Evolutionary conservation across 1,284 basidiomycete genomes (phyloP).

Genomic region (Naganishia sp.): DNA sequence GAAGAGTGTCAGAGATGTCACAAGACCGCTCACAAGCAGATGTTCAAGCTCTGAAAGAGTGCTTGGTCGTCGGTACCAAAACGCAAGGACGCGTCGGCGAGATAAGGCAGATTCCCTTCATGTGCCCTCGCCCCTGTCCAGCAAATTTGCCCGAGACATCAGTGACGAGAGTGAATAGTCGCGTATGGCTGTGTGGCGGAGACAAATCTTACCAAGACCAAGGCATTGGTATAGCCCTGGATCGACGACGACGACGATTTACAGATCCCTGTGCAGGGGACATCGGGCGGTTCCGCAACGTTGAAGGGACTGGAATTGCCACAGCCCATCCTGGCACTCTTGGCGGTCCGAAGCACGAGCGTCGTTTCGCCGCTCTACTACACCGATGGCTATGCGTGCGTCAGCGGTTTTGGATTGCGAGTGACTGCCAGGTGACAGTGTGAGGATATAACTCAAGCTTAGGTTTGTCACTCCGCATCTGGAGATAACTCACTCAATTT

Average conservation of each 20-base stretch:
- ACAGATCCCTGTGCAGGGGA: background rate
- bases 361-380: background rate
- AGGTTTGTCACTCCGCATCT: background rate
- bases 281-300: background rate
- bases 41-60: too few relatives aligned
- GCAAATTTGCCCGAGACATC: background rate
- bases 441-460: background rate
- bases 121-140: background rate
- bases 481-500: background rate
- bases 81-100: too few relatives aligned
- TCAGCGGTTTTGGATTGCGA: background rate
- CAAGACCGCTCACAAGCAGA: too few relatives aligned
- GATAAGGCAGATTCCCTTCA: background rate
- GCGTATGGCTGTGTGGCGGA: constrained; percentile 7
- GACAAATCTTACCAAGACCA: constrained; percentile 5
- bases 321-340: too few relatives aligned
- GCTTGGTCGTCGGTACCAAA: too few relatives aligned
- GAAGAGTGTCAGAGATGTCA: too few relatives aligned
- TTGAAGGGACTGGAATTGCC: too few relatives aligned
- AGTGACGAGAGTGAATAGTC: background rate
- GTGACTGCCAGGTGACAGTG: background rate
- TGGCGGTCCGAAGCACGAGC: too few relatives aligned
- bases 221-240: background rate
- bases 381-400: too few relatives aligned
- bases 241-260: background rate